These are phyloP conservation scores for Aspergillus ostianus DNA, from an alignment of 495 filamentous ascomycete genomes.

Conservation along the genomic window DNA sequence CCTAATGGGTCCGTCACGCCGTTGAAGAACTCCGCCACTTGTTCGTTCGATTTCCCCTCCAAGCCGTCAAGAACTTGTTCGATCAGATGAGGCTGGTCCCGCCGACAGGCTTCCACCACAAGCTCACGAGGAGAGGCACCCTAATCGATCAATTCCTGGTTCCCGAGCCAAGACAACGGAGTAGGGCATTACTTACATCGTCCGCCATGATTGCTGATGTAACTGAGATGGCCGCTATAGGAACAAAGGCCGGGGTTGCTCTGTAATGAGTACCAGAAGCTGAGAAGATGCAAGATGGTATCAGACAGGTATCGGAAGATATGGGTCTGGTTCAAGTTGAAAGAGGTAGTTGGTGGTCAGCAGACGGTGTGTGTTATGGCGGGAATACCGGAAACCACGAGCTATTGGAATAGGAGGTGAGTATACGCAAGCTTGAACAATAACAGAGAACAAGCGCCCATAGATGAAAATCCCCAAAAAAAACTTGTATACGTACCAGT, in stretches of 20 bases:
- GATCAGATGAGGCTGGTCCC: constrained; percentile 86
- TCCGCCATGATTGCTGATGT: constrained; percentile 37
- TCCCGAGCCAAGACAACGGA: constrained; percentile 14
- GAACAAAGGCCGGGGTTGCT: background rate
- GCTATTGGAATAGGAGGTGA: constrained; percentile 10
- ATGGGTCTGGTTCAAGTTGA: background rate
- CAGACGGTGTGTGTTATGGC: constrained; percentile 11
- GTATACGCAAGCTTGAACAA: constrained; percentile 5
- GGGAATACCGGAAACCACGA: constrained; percentile 7
- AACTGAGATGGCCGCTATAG: background rate
- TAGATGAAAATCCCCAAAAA: background rate
- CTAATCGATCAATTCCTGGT: constrained; percentile 42
- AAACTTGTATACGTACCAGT: background rate
- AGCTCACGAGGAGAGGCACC: constrained; percentile 83
- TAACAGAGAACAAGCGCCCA: background rate
- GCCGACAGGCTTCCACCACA: constrained; percentile 88
- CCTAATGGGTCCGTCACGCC: constrained; percentile 78
- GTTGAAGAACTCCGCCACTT: constrained; percentile 75
- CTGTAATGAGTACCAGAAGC: background rate
- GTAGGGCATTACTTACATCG: constrained; percentile 32
- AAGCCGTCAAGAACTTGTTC: constrained; percentile 50
- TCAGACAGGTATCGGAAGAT: background rate
- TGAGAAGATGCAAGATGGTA: background rate
- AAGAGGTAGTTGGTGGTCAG: constrained; percentile 3
- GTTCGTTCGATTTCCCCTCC: constrained; percentile 46